Percentiles rank a stretch among this genome's conserved stretches.
Conservation (phyloP, 495 filamentous ascomycete species). For the Podospora australis region DNA sequence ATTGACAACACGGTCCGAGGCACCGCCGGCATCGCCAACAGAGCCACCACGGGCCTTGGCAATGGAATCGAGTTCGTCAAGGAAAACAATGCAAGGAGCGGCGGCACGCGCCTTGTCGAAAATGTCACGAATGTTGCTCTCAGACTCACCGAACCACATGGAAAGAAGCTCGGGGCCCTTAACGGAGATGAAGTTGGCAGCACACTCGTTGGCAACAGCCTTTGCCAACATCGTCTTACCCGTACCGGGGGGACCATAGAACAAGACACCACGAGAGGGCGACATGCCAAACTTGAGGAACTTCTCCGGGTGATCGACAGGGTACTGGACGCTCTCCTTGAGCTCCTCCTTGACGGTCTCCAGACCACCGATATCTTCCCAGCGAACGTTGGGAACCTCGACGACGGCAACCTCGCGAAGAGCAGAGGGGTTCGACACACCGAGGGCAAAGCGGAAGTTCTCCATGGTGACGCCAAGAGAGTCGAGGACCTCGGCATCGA, state of each 20-base stretch:
- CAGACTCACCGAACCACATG: slow-evolving; percentile 99
- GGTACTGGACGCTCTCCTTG: slow-evolving; percentile 98
- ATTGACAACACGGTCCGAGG: slow-evolving; percentile 98
- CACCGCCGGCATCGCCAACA: slow-evolving; percentile 92
- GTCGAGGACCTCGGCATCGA: slow-evolving; percentile 96
- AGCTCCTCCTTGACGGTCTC: slow-evolving; percentile 99
- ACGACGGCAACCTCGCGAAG: slow-evolving; percentile 98
- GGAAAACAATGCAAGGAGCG: slow-evolving; percentile 97
- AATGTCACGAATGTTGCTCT: slow-evolving; percentile 99
- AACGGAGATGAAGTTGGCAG: slow-evolving; percentile 98
- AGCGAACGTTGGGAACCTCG: slow-evolving; percentile 97
- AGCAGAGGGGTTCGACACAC: slow-evolving; percentile 96
- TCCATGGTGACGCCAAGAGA: slow-evolving; percentile 98
- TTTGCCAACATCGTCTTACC: slow-evolving; percentile 99
- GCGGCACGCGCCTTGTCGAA: slow-evolving; percentile 99
- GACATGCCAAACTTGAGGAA: slow-evolving; percentile 99
- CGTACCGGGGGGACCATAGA: slow-evolving; percentile 97
- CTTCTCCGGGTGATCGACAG: slow-evolving; percentile 98
- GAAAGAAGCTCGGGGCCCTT: slow-evolving; percentile 97
- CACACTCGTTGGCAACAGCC: slow-evolving; percentile 97
- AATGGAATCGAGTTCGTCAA: slow-evolving; percentile 97
- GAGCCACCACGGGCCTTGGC: slow-evolving; percentile 99
- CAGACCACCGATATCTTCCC: slow-evolving; percentile 98
- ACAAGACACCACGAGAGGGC: slow-evolving; percentile 95
- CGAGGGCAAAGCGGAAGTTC: slow-evolving; percentile 97